phyloP scores from a whole-genome alignment of 495 filamentous ascomycete species.

The Aspergillus cristatus region DNA sequence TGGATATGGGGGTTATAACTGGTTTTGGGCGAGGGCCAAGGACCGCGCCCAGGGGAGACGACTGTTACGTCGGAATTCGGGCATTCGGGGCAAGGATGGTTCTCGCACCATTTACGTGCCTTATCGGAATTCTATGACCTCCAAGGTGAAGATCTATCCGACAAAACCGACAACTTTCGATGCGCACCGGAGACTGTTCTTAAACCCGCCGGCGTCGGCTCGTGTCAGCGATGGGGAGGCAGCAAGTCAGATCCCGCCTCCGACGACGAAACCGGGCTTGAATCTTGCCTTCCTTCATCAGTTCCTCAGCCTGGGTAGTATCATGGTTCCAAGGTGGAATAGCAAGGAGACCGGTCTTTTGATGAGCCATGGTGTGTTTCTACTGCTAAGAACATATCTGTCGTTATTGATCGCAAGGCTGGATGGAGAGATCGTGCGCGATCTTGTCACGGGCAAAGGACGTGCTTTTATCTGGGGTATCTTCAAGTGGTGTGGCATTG shows the following conservation, averaged over 20 bases:
- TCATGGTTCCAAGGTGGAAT: constrained; percentile 92
- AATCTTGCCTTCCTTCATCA: constrained; percentile 99
- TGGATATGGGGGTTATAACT: constrained; percentile 65
- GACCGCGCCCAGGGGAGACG: constrained; percentile 73
- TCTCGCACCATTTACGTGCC: constrained; percentile 91
- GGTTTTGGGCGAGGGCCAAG: constrained; percentile 57
- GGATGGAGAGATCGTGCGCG: constrained; percentile 93
- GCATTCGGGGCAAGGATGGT: constrained; percentile 85
- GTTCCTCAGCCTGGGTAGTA: constrained; percentile 87
- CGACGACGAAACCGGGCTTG: constrained; percentile 81
- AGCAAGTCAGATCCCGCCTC: constrained; percentile 62
- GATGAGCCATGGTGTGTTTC: constrained; percentile 59
- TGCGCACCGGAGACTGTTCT: constrained; percentile 86
- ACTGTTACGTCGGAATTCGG: constrained; percentile 84
- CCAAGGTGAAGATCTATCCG: constrained; percentile 85
- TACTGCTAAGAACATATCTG: constrained; percentile 83
- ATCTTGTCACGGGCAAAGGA: constrained; percentile 90
- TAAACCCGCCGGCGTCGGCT: constrained; percentile 76
- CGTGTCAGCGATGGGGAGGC: constrained; percentile 60
- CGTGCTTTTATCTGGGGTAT: constrained; percentile 83
- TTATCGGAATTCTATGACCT: constrained; percentile 68
- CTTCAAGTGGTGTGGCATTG: constrained; percentile 69
- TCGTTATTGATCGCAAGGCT: constrained; percentile 86
- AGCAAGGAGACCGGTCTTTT: constrained; percentile 91
- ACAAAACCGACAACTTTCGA: constrained; percentile 93